Conservation (phyloP, 2,329 filamentous ascomycete genomes). For the Aureobasidium sp. region DNA sequence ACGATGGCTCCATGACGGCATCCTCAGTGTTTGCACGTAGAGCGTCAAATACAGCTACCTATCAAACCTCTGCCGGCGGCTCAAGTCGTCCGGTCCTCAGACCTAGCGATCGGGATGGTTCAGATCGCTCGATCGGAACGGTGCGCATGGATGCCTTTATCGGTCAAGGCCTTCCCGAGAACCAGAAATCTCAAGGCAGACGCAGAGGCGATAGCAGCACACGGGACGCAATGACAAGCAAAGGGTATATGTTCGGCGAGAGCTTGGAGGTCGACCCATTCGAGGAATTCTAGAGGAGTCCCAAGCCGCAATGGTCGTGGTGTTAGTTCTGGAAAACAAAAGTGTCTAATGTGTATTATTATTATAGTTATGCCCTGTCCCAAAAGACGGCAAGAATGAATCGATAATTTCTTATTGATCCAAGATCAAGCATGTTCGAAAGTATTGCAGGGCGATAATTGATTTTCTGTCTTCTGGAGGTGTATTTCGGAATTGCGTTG, state of each 20-base stretch:
- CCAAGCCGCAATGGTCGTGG: constrained; percentile 4
- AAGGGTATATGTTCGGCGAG: constrained; percentile 3
- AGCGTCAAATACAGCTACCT: neutral
- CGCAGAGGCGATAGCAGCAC: neutral
- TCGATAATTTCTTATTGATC: neutral
- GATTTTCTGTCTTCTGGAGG: neutral
- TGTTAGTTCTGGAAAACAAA: neutral
- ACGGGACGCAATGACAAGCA: neutral
- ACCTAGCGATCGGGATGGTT: constrained; percentile 26
- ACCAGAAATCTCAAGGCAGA: neutral
- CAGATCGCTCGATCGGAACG: constrained; percentile 54
- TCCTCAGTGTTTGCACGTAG: neutral
- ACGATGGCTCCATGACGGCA: constrained; percentile 22
- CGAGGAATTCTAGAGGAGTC: constrained; percentile 12
- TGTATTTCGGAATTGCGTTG: neutral
- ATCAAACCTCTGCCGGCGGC: constrained; percentile 69
- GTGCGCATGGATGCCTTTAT: constrained; percentile 91
- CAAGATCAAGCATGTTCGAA: neutral
- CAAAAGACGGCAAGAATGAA: neutral
- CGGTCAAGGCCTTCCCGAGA: neutral
- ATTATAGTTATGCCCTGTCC: neutral
- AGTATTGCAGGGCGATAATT: neutral
- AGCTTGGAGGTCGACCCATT: constrained; percentile 4
- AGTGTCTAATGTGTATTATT: neutral
- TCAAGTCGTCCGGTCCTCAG: constrained; percentile 39